Conservation (phyloP, 352 stramenopile species). For the Phytophthora chlamydospora region DNA sequence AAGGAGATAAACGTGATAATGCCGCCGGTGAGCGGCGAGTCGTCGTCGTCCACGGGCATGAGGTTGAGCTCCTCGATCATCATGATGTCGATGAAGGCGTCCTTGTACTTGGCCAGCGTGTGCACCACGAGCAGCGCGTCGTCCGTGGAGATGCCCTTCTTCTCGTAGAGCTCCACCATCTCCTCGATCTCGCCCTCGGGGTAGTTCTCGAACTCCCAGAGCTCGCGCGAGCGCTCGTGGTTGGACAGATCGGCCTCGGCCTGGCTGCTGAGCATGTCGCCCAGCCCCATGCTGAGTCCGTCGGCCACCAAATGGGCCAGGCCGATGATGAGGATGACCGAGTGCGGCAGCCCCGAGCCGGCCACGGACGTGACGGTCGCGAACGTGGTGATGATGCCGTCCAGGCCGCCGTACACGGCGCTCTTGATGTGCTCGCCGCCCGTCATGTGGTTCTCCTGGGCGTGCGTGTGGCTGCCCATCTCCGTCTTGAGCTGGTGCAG, state of each 20-base stretch:
- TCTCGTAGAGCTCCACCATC: constrained; percentile 97
- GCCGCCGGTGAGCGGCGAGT: constrained; percentile 84
- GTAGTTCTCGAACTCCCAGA: constrained; percentile 97
- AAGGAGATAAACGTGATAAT: constrained; percentile 92
- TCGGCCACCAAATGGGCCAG: constrained; percentile 96
- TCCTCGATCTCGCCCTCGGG: constrained; percentile 95
- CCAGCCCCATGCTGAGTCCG: constrained; percentile 95
- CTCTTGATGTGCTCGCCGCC: constrained; percentile 86
- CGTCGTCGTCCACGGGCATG: constrained; percentile 93
- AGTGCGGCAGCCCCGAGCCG: constrained; percentile 86
- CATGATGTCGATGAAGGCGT: constrained; percentile 98
- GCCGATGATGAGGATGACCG: constrained; percentile 95
- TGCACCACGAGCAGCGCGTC: constrained; percentile 92
- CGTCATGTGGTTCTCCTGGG: constrained; percentile 74
- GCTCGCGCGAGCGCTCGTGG: constrained; percentile 91
- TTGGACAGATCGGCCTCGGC: constrained; percentile 94
- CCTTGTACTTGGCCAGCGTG: constrained; percentile 96
- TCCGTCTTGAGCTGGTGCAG: constrained; percentile 77
- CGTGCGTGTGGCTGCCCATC: constrained; percentile 61
- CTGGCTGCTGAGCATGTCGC: constrained; percentile 94
- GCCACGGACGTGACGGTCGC: constrained; percentile 95
- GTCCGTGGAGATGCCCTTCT: constrained; percentile 89
- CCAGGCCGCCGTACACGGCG: constrained; percentile 95
- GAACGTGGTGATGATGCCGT: constrained; percentile 97
- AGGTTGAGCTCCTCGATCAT: constrained; percentile 97